Evolutionary conservation across 345 rosid species (phyloP).

Genomic region (Capsella bursapastoris): DNA sequence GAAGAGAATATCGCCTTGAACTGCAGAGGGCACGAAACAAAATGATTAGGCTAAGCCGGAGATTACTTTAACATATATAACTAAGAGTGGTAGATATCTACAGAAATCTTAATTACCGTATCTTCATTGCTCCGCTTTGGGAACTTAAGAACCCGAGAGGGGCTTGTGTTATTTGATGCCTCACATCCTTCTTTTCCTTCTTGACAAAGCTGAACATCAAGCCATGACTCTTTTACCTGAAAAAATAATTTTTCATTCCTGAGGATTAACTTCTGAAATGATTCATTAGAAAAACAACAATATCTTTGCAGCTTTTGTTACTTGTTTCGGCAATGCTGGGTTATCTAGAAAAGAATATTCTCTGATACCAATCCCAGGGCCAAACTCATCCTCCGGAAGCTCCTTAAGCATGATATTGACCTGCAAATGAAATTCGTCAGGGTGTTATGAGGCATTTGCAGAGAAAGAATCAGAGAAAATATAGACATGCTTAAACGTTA

Average conservation of each 20-base stretch:
- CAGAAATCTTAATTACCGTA: slow-evolving; percentile 54
- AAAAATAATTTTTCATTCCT: slow-evolving; percentile 16
- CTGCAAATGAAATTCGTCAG: slow-evolving; percentile 49
- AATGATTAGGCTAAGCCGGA: slow-evolving; percentile 20
- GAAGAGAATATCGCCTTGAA: slow-evolving; percentile 69
- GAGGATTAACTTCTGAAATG: slow-evolving; percentile 14
- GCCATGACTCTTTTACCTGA: slow-evolving; percentile 94
- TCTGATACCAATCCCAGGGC: slow-evolving; percentile 75
- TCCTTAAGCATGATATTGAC: slow-evolving; percentile 78
- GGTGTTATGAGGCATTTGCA: slow-evolving; percentile 17
- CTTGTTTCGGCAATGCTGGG: slow-evolving; percentile 78
- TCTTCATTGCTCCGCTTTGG: slow-evolving; percentile 87
- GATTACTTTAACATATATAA: not conserved
- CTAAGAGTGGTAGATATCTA: slow-evolving; percentile 11
- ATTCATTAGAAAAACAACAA: slow-evolving; percentile 15
- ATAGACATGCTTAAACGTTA: slow-evolving; percentile 9
- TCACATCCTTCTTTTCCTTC: slow-evolving; percentile 66
- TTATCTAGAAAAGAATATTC: slow-evolving; percentile 88
- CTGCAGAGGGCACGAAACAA: slow-evolving; percentile 47
- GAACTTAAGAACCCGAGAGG: slow-evolving; percentile 63
- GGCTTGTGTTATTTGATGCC: slow-evolving; percentile 56
- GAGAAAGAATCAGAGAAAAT: not conserved
- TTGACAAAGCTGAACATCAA: slow-evolving; percentile 88
- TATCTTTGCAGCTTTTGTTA: slow-evolving; percentile 32
- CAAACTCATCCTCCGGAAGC: slow-evolving; percentile 80